Conservation (phyloP, 2,329 filamentous ascomycete genomes). For the Biscogniauxia sp. region DNA sequence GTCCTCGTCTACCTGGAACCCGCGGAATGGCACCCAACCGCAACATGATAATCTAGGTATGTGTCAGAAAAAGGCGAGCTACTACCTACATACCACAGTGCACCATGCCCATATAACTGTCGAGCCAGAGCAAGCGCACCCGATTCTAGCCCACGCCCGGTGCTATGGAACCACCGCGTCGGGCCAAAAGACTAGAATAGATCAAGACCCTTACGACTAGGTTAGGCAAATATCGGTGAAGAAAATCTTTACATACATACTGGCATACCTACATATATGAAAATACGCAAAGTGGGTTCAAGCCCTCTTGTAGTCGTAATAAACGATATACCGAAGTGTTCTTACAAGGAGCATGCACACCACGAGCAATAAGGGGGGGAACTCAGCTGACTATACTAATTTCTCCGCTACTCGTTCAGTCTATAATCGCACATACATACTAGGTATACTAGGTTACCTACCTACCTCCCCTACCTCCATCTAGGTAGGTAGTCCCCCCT, state of each 20-base stretch:
- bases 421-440: slow-evolving; percentile 2
- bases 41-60: background rate
- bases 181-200: slow-evolving; percentile 19
- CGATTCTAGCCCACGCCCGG: slow-evolving; percentile 23
- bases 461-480: too few relatives aligned
- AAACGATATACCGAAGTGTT: slow-evolving; percentile 14
- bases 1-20: slow-evolving; percentile 11
- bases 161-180: slow-evolving; percentile 22
- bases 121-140: slow-evolving; percentile 17
- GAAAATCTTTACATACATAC: slow-evolving; percentile 10
- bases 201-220: slow-evolving; percentile 7
- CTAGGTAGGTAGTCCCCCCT: too few relatives aligned
- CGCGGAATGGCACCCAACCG: background rate
- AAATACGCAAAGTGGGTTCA: slow-evolving; percentile 10
- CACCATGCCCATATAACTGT: slow-evolving; percentile 10
- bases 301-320: slow-evolving; percentile 17
- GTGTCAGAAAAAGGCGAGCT: slow-evolving; percentile 11
- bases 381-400: background rate
- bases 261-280: background rate
- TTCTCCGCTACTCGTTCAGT: background rate
- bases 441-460: too few relatives aligned
- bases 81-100: slow-evolving; percentile 20
- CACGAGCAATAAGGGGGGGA: background rate
- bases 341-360: slow-evolving; percentile 3
- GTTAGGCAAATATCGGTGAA: slow-evolving; percentile 12